These are phyloP conservation scores for Pilobolus umbonatus DNA, from an alignment of 192 early-diverging fungal genomes.

Conservation along the genomic window DNA sequence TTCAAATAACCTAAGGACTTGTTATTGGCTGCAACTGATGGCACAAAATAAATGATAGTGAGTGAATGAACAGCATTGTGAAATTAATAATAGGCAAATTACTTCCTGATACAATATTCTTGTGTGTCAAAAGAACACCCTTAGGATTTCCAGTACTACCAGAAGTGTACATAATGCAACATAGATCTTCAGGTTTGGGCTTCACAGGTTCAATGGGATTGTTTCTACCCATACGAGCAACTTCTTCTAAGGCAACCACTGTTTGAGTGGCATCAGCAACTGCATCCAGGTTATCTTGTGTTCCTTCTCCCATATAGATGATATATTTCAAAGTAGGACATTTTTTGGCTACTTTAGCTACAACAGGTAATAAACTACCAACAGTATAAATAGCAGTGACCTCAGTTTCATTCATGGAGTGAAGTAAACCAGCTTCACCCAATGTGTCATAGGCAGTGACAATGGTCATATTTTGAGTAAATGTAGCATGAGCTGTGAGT, in stretches of 20 bases:
- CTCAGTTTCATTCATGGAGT: conserved; percentile 81
- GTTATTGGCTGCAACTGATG: conserved; percentile 53
- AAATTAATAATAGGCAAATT: conserved; percentile 21
- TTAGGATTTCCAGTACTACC: conserved; percentile 93
- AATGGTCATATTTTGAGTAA: conserved; percentile 70
- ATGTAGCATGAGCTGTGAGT: conserved; percentile 70
- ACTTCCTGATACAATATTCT: conserved; percentile 76
- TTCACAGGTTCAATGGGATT: conserved; percentile 55
- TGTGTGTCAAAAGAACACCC: conserved; percentile 83
- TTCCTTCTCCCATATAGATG: conserved; percentile 66
- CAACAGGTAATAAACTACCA: conserved; percentile 61
- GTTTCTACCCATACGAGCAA: conserved; percentile 60
- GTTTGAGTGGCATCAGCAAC: conserved; percentile 34
- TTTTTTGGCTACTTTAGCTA: conserved; percentile 54
- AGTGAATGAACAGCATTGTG: not conserved
- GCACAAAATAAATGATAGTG: conserved; percentile 8
- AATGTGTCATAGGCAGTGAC: conserved; percentile 88
- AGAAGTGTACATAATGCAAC: conserved; percentile 88
- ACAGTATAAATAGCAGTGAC: conserved; percentile 69
- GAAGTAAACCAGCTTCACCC: conserved; percentile 75
- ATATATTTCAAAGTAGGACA: conserved; percentile 61
- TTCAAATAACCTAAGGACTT: conserved; percentile 45
- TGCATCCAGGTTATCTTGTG: conserved; percentile 43
- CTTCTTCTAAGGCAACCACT: conserved; percentile 62
- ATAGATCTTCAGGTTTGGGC: conserved; percentile 68